Evolutionary conservation across 2,329 filamentous ascomycete genomes (phyloP), one percentile per base, ranked within the genome.

Genomic region (Leptoxyphium fumago): DNA sequence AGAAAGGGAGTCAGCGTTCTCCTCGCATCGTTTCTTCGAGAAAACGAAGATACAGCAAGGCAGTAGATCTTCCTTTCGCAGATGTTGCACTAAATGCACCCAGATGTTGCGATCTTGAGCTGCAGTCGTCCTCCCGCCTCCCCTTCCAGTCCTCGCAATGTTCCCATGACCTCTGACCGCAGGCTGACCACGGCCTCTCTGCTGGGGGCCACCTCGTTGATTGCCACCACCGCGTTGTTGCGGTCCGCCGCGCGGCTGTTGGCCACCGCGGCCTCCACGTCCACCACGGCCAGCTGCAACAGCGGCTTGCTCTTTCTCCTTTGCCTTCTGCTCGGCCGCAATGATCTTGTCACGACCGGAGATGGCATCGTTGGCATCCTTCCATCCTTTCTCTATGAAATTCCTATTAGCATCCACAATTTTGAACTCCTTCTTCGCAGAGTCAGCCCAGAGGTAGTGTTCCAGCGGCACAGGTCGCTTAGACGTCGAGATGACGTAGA

Each of bases 1-100:
- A 48, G 84, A 89, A 17, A 98, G 71, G 0, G 91, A 89, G 60
- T 95, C 86, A 1, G 91, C 91, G 60, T 96, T 98, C 59, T 96
- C 87, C 62, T 98, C 91, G 56, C 91, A 96, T 43, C 91, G 74
- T 64, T 91, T 94, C 68, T 96, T 98, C 2, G 91, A 98, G 64
- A 98, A 98, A 45, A 98, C 89, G 59, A 98, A 98, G 52, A 98
- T 94, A 61, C 89, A 96, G 8, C 84, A 86, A 0, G 91, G 91
- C 2, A 98, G 74, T 3, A 98, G 72, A 41, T 78, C 85, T 43
- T 87, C 78, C 62, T 94, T 94, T 55, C 80, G 84, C 43, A 98
- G 71, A 63, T 85, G 87, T 56, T 94, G 85, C 2, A 98, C 87
- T 34, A 98, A 74, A 57, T 95, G 85, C 30, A 96, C 89, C 91